Percentiles rank a stretch among this genome's conserved stretches.
Conservation (phyloP, 2,329 filamentous ascomycete species). For the Shiraia sp. region DNA sequence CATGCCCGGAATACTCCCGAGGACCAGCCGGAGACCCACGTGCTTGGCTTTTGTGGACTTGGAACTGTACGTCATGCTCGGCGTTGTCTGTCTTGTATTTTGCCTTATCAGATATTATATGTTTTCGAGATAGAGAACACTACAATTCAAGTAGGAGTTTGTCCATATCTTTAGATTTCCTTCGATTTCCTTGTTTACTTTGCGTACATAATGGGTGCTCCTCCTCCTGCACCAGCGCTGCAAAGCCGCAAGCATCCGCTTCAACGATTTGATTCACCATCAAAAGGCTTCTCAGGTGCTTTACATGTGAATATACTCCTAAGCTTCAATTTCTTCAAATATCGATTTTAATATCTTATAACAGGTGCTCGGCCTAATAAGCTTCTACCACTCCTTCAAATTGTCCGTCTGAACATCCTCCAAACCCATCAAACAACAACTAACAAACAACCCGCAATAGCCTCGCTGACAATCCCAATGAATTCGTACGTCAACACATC, state of each 20-base stretch:
- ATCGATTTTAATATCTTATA: background rate
- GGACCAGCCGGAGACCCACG: constrained; percentile 15
- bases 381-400: constrained; percentile 51
- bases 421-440: constrained; percentile 4
- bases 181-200: background rate
- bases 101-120: background rate
- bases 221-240: constrained; percentile 20
- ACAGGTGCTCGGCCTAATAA: constrained; percentile 47
- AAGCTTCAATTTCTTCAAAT: no score
- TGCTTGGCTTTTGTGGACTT: constrained; percentile 9
- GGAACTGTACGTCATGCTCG: constrained; percentile 13
- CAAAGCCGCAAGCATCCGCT: constrained; percentile 59
- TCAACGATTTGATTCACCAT: constrained; percentile 68
- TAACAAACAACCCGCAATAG: constrained; percentile 24
- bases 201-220: constrained; percentile 13
- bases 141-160: background rate
- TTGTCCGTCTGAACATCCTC: constrained; percentile 30
- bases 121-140: background rate
- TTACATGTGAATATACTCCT: constrained; percentile 55
- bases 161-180: background rate
- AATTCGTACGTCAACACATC: constrained; percentile 27
- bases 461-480: constrained; percentile 34
- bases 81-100: background rate
- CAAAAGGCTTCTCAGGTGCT: constrained; percentile 63
- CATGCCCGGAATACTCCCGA: constrained; percentile 8